phyloP scores from a whole-genome alignment of 306 rosid species.

The Rosa rugosa region DNA sequence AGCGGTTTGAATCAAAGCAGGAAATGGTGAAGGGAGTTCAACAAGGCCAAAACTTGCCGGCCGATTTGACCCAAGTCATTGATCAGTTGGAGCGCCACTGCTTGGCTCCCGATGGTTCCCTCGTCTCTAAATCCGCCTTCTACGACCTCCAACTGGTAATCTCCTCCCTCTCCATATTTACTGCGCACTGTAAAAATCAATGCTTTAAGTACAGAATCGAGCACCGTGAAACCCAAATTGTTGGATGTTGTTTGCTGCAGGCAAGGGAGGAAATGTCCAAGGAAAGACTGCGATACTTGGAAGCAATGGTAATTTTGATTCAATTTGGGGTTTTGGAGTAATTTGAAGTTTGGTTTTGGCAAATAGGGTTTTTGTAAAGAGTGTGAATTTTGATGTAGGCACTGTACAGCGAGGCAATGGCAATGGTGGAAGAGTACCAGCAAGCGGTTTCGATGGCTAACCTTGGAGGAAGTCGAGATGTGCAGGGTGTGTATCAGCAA shows the following conservation, averaged over 20 bases:
- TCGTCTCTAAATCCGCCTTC: conserved; percentile 76
- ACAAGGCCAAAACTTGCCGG: conserved; percentile 65
- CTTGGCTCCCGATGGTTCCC: conserved; percentile 89
- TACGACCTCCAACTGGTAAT: conserved; percentile 78
- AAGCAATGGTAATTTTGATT: conserved; percentile 63
- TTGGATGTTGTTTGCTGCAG: conserved; percentile 38
- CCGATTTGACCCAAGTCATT: conserved; percentile 74
- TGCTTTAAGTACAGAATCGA: neutral
- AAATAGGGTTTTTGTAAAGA: neutral
- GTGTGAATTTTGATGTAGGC: conserved; percentile 52
- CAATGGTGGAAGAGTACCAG: conserved; percentile 91
- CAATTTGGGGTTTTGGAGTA: neutral
- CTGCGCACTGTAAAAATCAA: neutral
- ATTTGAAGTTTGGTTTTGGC: neutral
- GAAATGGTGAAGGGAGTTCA: conserved; percentile 72
- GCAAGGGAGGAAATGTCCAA: conserved; percentile 99
- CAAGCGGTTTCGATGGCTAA: conserved; percentile 65
- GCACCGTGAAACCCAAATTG: too few species aligned
- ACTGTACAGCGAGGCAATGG: conserved; percentile 76
- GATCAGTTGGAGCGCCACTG: conserved; percentile 98
- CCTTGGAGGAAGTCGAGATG: conserved; percentile 69
- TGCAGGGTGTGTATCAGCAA: conserved; percentile 57
- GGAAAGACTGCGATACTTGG: conserved; percentile 88
- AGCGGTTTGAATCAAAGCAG: neutral
- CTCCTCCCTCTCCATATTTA: conserved; percentile 1